A percentile compares a stretch with the other conserved stretches of the same genome.
Evolutionary conservation across 192 early-diverging fungal species (phyloP).

Genomic region (Podila verticillata): DNA sequence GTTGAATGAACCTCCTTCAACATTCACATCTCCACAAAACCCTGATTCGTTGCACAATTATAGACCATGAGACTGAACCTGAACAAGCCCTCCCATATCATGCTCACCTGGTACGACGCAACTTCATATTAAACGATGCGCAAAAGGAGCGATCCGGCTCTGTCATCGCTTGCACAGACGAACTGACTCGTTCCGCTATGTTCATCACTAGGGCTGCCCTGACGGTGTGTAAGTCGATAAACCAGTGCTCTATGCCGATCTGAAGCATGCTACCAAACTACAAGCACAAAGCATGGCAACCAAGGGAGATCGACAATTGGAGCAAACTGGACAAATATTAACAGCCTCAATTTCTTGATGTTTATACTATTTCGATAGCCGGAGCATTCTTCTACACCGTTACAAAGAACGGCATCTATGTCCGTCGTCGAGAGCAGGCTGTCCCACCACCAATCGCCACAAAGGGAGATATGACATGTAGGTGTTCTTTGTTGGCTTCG

Average conservation of each 20-base stretch:
- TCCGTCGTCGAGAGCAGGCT: conserved; percentile 30
- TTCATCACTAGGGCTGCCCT: conserved; percentile 6
- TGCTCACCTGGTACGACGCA: conserved; percentile 37
- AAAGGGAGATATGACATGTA: conserved; percentile 37
- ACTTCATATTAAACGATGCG: too few relatives aligned
- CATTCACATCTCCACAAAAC: not conserved
- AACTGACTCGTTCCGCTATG: not conserved
- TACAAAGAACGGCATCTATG: conserved; percentile 38
- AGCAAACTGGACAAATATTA: not conserved
- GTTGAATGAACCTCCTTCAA: conserved; percentile 10
- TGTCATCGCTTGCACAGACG: not conserved
- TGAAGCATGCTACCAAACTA: too few relatives aligned
- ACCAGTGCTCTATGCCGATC: too few relatives aligned
- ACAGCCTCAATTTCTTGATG: not conserved
- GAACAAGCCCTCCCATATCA: conserved; percentile 51
- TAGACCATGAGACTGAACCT: conserved; percentile 19
- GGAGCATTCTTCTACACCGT: conserved; percentile 27
- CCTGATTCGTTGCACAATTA: not conserved
- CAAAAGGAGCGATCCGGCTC: not conserved
- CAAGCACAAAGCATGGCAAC: too few relatives aligned
- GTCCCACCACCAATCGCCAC: conserved; percentile 24
- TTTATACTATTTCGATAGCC: not conserved
- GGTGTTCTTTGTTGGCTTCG: not conserved
- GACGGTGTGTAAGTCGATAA: conserved; percentile 11
- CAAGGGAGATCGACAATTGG: not conserved